phyloP scores from a whole-genome alignment of 768 basidiomycete species.

The Termitomyces heimii region DNA sequence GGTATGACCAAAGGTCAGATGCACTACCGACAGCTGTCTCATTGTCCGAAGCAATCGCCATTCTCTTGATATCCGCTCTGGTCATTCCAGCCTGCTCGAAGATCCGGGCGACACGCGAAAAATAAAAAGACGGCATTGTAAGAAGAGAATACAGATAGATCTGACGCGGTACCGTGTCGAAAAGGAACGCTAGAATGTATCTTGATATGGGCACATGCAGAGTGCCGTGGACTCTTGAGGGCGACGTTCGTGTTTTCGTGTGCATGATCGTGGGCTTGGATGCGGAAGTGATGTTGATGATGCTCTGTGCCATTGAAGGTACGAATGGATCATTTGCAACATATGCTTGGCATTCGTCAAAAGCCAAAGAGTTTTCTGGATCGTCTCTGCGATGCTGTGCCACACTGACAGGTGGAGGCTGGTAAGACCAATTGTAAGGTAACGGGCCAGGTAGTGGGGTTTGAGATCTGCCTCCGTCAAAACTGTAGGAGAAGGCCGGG shows the following conservation, averaged over 20 bases:
- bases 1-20: background rate
- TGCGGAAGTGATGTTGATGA: background rate
- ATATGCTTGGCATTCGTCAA: background rate
- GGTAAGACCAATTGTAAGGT: background rate
- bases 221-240: too few species aligned
- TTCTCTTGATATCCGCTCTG: conserved; percentile 55
- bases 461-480: background rate
- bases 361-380: too few species aligned
- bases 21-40: background rate
- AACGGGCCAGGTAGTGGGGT: background rate
- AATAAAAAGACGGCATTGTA: conserved; percentile 67
- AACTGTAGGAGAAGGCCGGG: background rate
- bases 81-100: conserved; percentile 75
- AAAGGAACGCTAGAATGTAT: background rate
- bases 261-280: background rate
- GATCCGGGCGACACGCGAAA: conserved; percentile 68
- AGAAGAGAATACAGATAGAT: conserved; percentile 31
- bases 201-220: background rate
- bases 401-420: background rate
- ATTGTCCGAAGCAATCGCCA: conserved; percentile 25
- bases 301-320: background rate
- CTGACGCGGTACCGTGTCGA: background rate
- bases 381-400: background rate
- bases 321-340: background rate
- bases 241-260: too few species aligned